Evolutionary conservation across 1,139 yeast species (phyloP), one percentile per base, ranked within the genome.

Genomic region (Debaryomycetaceae sp.): DNA sequence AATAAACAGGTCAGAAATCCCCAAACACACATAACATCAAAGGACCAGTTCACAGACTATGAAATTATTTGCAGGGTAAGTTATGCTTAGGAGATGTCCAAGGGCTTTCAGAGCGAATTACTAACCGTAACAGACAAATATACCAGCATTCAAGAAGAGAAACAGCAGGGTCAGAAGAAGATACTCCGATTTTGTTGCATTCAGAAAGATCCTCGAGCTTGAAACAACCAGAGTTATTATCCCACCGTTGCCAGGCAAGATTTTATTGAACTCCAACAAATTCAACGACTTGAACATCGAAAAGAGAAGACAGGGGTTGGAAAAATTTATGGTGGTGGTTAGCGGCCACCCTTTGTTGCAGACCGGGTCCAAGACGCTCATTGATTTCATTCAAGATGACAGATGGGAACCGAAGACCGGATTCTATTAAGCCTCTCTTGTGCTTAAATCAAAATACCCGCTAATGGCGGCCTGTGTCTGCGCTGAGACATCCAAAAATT

Each of bases 261-360:
- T 78, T n/a, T 56, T 76, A 16, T 76, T 88, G 34, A 78, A 81
- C 36, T 74, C 71, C 35, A 79, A 86, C 57, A 74, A 95, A 47
- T 91, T 91, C 59, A 81, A 82, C 43, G 95, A 87, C 45, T 83
- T 86, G 36, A 85, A 85, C 43, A 88, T 92, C 44, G 96, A 88
- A 54, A 81, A 80, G 43, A 74, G 98, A 52, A 71, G 96, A 43
- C 81, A 76, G 49, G 97, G 96, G 0, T 70, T 92, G 38, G 96
- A 89, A 58, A 78, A 79, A 55, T 92, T 94, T 62, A 61, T 92
- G 33, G 76, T 77, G 41, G 73, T 79, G 19, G 95, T 92, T 9
- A 95, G 95, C 15, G 95, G 96, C 7, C 98, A 92, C 59, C 98
- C 98, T 1, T 66, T 92, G 45, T 66, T 92, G 43, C 98, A 92